Base-by-base conservation (phyloP, 2,329 filamentous ascomycete species). In the Calonectria crousiana region DNA sequence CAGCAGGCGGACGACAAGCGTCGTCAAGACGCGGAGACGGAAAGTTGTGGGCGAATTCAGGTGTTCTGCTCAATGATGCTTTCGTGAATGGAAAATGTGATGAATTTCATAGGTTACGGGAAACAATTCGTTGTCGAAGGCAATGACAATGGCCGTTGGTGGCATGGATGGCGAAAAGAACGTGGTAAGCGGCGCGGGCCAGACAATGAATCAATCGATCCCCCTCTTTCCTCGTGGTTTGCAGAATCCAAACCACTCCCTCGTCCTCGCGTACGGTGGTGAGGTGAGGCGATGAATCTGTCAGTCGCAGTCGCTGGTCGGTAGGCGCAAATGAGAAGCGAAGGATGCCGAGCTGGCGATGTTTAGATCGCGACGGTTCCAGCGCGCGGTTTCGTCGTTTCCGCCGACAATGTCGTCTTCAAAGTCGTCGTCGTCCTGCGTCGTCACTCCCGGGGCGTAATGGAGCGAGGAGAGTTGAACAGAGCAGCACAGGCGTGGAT, bases 1-100 rank as follows among this genome's bases (percentile, higher is more conserved):
- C 26, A 41, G 49, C 51, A 51, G 60, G 68, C 69, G 69, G 75
- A 72, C 77, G 69, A 75, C 79, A 73, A 74, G 75, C 78, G 77
- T 76, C 78, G 71, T 72, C 52, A 73, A 75, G 78, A 80, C 79
- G 77, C 78, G 69, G 75, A 56, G 74, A 75, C 69, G 41, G 60
- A 44, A 38, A 52, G 23, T 53, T 51, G 41, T 65, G 28, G 23
- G 36, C 49, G 30, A 44, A 73, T 58, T 44, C 30, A 60, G 49
- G 66, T 49, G 18, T 13, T 70, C 18, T 38, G 36, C 62, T 74
- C 66, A 72, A 58, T 32, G 28, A 53, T 49, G 6, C 47, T 34
- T 23, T 67, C 62, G 44, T 71, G 41, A 30, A 53, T 36, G 60
- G 47, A 32, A 32, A 75, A 64, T 65, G 38, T 38, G 65, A 44